phyloP scores from a whole-genome alignment of 1,139 yeast species.

The Debaryomycetaceae sp. region DNA sequence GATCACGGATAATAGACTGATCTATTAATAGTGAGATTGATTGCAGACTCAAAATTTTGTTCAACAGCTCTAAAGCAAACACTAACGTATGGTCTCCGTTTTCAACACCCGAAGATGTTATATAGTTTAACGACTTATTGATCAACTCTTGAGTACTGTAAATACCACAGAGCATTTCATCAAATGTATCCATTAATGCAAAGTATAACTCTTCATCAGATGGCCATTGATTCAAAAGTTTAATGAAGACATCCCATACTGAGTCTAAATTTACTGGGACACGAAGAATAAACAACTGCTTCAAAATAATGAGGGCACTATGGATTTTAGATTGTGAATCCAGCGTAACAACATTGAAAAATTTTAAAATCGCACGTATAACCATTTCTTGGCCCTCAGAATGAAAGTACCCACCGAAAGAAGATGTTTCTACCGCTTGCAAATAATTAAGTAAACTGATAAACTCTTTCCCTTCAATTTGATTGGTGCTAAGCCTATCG shows the following conservation, averaged over 20 bases:
- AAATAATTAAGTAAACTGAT: conserved; percentile 20
- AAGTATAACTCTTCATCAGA: conserved; percentile 18
- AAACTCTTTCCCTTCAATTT: conserved; percentile 15
- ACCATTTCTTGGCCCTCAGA: conserved; percentile 22
- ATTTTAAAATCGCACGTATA: conserved; percentile 28
- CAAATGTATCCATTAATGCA: conserved; percentile 28
- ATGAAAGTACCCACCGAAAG: conserved; percentile 22
- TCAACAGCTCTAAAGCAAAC: conserved; percentile 22
- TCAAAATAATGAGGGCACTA: conserved; percentile 31
- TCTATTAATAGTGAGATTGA: conserved; percentile 17
- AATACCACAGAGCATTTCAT: conserved; percentile 28
- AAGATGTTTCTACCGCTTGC: conserved; percentile 21
- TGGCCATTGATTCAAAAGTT: conserved; percentile 6
- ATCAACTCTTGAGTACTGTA: conserved; percentile 19
- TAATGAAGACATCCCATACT: conserved; percentile 23
- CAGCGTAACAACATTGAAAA: conserved; percentile 12
- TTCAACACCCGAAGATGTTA: conserved; percentile 8
- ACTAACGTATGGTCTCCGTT: conserved; percentile 4
- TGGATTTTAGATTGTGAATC: conserved; percentile 13
- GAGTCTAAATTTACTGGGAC: conserved; percentile 15
- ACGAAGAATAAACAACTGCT: conserved; percentile 32
- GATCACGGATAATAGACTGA: conserved; percentile 19
- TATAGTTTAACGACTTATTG: conserved; percentile 7
- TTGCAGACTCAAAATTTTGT: conserved; percentile 19
- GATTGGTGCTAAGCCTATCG: conserved; percentile 9